Evolutionary conservation across 2,329 filamentous ascomycete genomes (phyloP).

Genomic region (Ascochyta fabae): DNA sequence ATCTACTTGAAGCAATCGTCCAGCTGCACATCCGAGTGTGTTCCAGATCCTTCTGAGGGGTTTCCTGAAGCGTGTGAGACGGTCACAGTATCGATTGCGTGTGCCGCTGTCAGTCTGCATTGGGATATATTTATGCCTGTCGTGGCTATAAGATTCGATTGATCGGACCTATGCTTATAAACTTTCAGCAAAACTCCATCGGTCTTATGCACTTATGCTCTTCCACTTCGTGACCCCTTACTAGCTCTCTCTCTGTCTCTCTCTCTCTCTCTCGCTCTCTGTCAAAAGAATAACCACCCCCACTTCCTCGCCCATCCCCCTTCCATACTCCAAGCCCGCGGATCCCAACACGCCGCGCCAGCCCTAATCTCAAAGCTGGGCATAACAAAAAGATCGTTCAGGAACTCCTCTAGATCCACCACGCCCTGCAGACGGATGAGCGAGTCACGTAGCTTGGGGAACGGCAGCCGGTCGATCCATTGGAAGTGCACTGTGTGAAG

Average conservation of each 20-base stretch:
- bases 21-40: neutral
- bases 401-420: constrained; percentile 49
- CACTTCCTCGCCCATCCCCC: constrained; percentile 46
- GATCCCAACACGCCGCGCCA: constrained; percentile 42
- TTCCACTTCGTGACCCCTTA: neutral
- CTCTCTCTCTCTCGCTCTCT: neutral
- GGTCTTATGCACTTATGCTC: too few relatives aligned
- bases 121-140: neutral
- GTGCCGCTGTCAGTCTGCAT: constrained; percentile 1
- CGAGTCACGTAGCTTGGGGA: constrained; percentile 50
- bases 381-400: constrained; percentile 44
- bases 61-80: constrained; percentile 1
- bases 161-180: too few relatives aligned
- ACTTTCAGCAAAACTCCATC: too few relatives aligned
- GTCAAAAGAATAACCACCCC: constrained; percentile 35
- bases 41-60: neutral
- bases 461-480: constrained; percentile 53
- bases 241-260: neutral
- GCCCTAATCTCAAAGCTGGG: constrained; percentile 42
- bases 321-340: constrained; percentile 45
- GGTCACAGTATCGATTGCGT: neutral
- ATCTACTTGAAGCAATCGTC: constrained; percentile 4
- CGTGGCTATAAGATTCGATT: too few relatives aligned
- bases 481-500: constrained; percentile 43
- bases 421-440: constrained; percentile 41